These are phyloP conservation scores for Schrenkiella parvula DNA, from an alignment of 345 rosid genomes.

Conservation along the genomic window DNA sequence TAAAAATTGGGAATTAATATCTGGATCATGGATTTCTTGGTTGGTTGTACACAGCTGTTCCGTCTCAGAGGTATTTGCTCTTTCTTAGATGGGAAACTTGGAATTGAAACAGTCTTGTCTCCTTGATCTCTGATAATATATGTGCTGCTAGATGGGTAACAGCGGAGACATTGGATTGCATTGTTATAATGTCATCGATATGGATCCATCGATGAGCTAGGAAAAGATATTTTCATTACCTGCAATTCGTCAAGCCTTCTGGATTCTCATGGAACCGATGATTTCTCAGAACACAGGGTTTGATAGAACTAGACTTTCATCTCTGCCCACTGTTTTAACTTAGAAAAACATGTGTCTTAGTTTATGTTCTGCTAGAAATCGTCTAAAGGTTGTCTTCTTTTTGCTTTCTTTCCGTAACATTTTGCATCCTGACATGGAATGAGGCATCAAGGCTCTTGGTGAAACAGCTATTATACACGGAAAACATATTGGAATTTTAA, in stretches of 20 bases:
- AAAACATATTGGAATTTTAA: conserved; percentile 61
- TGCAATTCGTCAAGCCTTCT: conserved; percentile 52
- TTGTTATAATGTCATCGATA: conserved; percentile 68
- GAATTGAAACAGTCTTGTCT: conserved; percentile 44
- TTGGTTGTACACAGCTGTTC: conserved; percentile 75
- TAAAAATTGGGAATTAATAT: conserved; percentile 61
- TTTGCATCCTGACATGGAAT: conserved; percentile 68
- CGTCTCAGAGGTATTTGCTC: conserved; percentile 91
- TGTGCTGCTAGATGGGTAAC: conserved; percentile 84
- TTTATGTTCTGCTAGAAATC: conserved; percentile 35
- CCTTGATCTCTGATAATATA: conserved; percentile 53
- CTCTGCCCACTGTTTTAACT: conserved; percentile 19
- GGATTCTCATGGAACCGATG: conserved; percentile 54
- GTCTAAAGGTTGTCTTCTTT: conserved; percentile 38
- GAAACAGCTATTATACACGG: conserved; percentile 60
- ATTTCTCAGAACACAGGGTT: conserved; percentile 47
- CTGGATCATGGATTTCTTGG: conserved; percentile 86
- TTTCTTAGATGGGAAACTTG: conserved; percentile 72
- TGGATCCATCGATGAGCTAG: conserved; percentile 62
- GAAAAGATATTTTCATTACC: conserved; percentile 39
- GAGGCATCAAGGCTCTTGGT: conserved; percentile 83
- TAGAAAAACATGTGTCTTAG: conserved; percentile 32
- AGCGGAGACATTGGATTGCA: conserved; percentile 70
- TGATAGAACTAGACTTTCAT: conserved; percentile 28
- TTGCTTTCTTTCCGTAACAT: conserved; percentile 31